A percentile compares a stretch with the other conserved stretches of the same genome.
Conservation (phyloP, 768 basidiomycete species). For the Stropharia rugosoannulata region DNA sequence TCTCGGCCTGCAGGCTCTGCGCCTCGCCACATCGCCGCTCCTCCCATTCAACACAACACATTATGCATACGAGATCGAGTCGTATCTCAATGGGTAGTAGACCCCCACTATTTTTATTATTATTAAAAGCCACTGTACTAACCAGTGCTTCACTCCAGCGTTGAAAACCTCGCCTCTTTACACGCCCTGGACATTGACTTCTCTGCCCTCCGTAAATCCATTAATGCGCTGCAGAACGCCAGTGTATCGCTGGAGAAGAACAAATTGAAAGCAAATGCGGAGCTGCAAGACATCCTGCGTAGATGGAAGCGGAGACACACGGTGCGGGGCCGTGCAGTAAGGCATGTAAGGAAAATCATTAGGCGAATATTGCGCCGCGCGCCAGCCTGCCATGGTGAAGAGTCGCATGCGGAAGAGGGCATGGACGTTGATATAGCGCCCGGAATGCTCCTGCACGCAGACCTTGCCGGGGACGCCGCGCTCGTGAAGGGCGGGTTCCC, state of each 20-base stretch:
- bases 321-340: conserved; percentile 6
- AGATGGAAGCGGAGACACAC: conserved; percentile 27
- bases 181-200: conserved; percentile 31
- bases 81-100: conserved; percentile 54
- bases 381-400: conserved; percentile 10
- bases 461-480: neutral
- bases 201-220: conserved; percentile 40
- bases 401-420: neutral
- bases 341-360: conserved; percentile 3
- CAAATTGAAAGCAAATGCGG: conserved; percentile 48
- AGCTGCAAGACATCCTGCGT: conserved; percentile 43
- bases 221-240: conserved; percentile 44
- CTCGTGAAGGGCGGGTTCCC: conserved; percentile 1
- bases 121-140: neutral
- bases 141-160: conserved; percentile 29
- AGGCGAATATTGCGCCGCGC: conserved; percentile 12
- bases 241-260: conserved; percentile 59
- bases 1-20: conserved; percentile 58
- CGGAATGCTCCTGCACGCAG: conserved; percentile 18
- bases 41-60: conserved; percentile 76
- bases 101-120: conserved; percentile 15
- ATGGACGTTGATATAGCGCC: conserved; percentile 7
- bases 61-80: conserved; percentile 58
- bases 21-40: conserved; percentile 59
- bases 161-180: conserved; percentile 40